Conservation (phyloP, 1,284 basidiomycete species). For the Tetrapyrgos nigripes region DNA sequence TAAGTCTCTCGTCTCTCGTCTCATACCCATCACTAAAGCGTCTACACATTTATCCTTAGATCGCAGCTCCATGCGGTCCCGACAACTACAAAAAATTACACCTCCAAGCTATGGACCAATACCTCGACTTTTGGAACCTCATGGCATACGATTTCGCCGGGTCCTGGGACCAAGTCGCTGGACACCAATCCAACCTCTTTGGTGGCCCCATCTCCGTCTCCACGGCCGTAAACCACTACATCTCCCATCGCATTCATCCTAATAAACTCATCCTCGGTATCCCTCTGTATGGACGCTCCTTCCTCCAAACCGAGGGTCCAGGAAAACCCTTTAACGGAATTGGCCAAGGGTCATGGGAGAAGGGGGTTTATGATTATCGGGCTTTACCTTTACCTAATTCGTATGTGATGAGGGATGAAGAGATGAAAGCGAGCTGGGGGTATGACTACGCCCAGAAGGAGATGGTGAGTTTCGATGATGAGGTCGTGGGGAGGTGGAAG, state of each 20-base stretch:
- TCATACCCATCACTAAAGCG: constrained; percentile 1
- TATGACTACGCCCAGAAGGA: constrained; percentile 73
- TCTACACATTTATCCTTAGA: constrained; percentile 48
- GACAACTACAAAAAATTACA: constrained; percentile 84
- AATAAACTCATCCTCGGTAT: constrained; percentile 90
- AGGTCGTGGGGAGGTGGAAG: constrained; percentile 72
- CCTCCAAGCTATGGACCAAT: constrained; percentile 85
- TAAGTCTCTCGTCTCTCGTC: constrained; percentile 40
- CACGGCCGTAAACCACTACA: constrained; percentile 80
- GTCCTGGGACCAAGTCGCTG: constrained; percentile 81
- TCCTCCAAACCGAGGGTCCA: constrained; percentile 86
- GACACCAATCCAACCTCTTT: constrained; percentile 91
- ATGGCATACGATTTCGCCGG: constrained; percentile 93
- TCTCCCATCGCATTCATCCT: constrained; percentile 71
- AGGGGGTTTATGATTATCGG: constrained; percentile 84
- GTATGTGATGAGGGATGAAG: constrained; percentile 62
- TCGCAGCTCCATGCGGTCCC: constrained; percentile 93
- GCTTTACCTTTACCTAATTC: constrained; percentile 77
- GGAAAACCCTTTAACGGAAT: constrained; percentile 81
- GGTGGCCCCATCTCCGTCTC: constrained; percentile 70
- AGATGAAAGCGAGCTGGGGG: constrained; percentile 72
- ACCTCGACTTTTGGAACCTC: constrained; percentile 95
- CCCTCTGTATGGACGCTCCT: constrained; percentile 92
- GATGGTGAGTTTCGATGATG: constrained; percentile 84
- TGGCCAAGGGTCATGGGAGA: constrained; percentile 79